Evolutionary conservation across 805 yeast species (phyloP), one percentile per base, ranked within the genome.

Genomic region (Kodamaea kaohsiungensis): DNA sequence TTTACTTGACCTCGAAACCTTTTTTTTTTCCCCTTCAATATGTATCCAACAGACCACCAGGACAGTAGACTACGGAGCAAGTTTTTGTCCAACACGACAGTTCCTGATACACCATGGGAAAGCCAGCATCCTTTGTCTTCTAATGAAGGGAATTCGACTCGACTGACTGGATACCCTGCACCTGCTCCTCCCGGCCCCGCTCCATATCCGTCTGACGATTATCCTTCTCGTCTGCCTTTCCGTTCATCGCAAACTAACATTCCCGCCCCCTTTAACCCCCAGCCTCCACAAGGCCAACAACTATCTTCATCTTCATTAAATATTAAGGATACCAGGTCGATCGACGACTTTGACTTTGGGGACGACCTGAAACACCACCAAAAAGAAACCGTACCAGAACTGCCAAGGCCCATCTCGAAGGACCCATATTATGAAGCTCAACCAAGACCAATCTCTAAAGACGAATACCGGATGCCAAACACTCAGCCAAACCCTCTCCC

Each of bases 61-160:
- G 35, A 30, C 35, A 40, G 46, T 15, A 16, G 30, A 10, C 46
- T 49, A 27, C 43, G 52, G 46, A 49, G 38, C 47, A 19, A 49
- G 46, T 49, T 49, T 19, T 25, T 49, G 30, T 39, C 51, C 30
- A 49, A 42, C 25, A 49, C 43, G 38, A 22, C 51, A 13, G 45
- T 27, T 16, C 25, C 51, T 4, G 46, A 42, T 12, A 40, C 51
- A n/a, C 51, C 51, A 9, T 13, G 49, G 38, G 49, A 47, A 42
- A 12, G 15, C 12, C 35, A 37, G 25, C 19, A 15, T n/a, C 45
- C 16, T 22, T 22, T 22, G 25, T 22, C 25, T 22, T 22, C 25
- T 4, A 6, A 3, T 22, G 25, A 6, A 22, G 25, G 25, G 25
- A 22, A 22, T 22, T 3, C 25, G 35, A 12, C 13, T 30, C 35